These are phyloP conservation scores for Posidonia oceanica DNA, from an alignment of 116 monocot genomes.

Conservation along the genomic window DNA sequence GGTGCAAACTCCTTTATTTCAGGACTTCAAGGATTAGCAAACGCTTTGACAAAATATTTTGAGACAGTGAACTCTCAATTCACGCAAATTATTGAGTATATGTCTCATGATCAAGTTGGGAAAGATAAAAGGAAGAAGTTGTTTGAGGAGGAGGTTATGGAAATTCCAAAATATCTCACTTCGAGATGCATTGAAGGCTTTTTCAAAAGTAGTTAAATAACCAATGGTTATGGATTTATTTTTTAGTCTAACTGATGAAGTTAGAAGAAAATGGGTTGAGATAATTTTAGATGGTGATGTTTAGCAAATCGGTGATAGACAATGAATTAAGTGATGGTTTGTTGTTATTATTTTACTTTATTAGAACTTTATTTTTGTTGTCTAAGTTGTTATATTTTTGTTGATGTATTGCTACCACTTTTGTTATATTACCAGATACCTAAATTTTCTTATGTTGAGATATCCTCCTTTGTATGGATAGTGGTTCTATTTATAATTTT, in stretches of 20 bases:
- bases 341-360: too few relatives aligned
- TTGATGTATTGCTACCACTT: too few relatives aligned
- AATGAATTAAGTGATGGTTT: background rate
- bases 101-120: background rate
- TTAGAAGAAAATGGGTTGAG: background rate
- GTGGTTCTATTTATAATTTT: too few relatives aligned
- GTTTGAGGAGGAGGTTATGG: background rate
- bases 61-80: background rate
- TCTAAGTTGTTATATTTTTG: too few relatives aligned
- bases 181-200: background rate
- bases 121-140: background rate
- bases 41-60: background rate
- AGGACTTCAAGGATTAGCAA: background rate
- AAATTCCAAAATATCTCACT: too few relatives aligned
- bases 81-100: background rate
- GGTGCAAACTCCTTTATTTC: constrained; percentile 1
- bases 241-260: background rate
- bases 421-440: too few relatives aligned
- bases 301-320: too few relatives aligned
- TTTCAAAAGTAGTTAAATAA: background rate
- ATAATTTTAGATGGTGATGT: background rate
- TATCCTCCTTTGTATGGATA: too few relatives aligned
- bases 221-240: background rate
- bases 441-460: too few relatives aligned
- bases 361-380: too few relatives aligned